Evolutionary conservation across 2,329 filamentous ascomycete species (phyloP), one percentile per base, ranked within the genome.

Genomic region (Diplocarpon rosae): DNA sequence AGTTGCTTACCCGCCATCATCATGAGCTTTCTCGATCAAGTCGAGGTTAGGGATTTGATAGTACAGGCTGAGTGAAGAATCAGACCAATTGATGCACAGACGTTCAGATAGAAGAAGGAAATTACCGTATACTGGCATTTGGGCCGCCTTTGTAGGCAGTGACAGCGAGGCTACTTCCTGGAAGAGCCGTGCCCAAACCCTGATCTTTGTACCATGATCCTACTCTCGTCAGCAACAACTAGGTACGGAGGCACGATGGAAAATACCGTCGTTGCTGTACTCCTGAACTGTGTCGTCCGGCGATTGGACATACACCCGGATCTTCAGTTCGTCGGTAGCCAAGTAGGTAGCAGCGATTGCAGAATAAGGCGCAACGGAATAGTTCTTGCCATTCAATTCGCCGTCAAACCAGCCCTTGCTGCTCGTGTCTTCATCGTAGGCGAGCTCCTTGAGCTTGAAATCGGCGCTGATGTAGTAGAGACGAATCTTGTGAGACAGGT

Each of bases 401-500:
- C 45, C 45, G 2, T 20, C 5, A 14, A 43, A 47, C 45, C 45
- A 47, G 3, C 45, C 45, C 11, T 42, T 42, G 20, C 39, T 29
- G 20, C 39, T 42, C 7, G 31, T 37, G 27, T 37, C 40, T n/a
- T 30, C 37, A 15, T 47, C 45, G 17, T 47, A 47, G 27, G 30
- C 35, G 24, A 37, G 37, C 16, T 47, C 45, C 15, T 32, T 24
- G 16, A 47, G 45, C 17, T 43, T 47, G 36, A 43, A 43, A 14
- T 43, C 45, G 7, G 37, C 13, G 31, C 24, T 37, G 24, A 47
- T 38, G 11, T 47, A 47, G 33, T 47, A 47, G 45, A 47, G 37
- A 11, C 45, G 31, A 28, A 47, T 47, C 45, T 47, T 15, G 2
- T 7, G 14, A n/a, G 15, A 12, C 28, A 1, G 24, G 24, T 38